Evolutionary conservation across 2,329 filamentous ascomycete genomes (phyloP), one percentile per base, ranked within the genome.

Genomic region (Neonectria punicea): DNA sequence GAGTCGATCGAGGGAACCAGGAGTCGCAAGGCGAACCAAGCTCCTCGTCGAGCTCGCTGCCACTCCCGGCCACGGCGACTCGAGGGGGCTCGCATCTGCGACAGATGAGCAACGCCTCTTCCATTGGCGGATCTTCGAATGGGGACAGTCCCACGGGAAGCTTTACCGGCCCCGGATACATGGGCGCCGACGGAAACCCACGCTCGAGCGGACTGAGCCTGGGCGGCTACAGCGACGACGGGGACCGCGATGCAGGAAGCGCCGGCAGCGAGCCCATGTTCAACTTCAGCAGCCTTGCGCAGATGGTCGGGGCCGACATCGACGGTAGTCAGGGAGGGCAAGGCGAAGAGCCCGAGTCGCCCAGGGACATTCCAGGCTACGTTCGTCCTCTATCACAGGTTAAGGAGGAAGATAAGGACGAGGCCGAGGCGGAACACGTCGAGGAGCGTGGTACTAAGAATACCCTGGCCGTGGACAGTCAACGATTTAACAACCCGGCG

Each of bases 101-200:
- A 25, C 92, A 97, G 71, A 90, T 96, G 79, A 97, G 93, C 67
- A 97, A 92, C 71, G 91, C 93, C 1, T 97, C 94, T 0, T 97
- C 94, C 0, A 87, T 92, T 0, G 89, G 36, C 6, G 36, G 90
- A 9, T 97, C 94, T 0, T 97, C 93, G 0, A 83, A 90, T 13
- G 84, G 89, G 0, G 93, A 95, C 55, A 92, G 90, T 34, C 82
- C 84, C 1, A 82, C 84, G 1, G 86, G 83, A 32, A 90, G 85
- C 73, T 86, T 83, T 67, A 76, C 71, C 1, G 77, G 76, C 5
- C 71, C 66, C 1, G 80, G 77, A 0, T 77, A 78, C 11, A 61
- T 77, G 5, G 73, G 70, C 11, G 46, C 72, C 2, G 81, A 83
- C 5, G 77, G 71, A 8, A 82, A 85, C 47, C 85, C 87, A 0